phyloP scores from a whole-genome alignment of 306 rosid species.

The Cicer cuneatum region DNA sequence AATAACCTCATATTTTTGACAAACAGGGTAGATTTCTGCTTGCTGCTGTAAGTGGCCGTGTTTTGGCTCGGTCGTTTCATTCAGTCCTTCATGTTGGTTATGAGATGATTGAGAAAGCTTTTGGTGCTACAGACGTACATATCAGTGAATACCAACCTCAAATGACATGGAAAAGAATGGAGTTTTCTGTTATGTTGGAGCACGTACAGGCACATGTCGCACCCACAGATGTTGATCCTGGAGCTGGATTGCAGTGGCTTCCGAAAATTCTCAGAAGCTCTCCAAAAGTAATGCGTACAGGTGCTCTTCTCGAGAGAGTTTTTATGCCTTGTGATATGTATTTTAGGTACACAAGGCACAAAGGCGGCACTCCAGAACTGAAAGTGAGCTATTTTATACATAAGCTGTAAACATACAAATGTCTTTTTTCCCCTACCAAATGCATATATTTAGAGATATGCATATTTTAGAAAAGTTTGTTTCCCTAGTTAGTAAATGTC shows the following conservation, averaged over 20 bases:
- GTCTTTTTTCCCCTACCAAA: background rate
- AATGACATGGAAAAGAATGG: conserved; percentile 96
- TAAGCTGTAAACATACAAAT: conserved; percentile 19
- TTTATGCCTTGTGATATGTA: conserved; percentile 99
- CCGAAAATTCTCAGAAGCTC: conserved; percentile 92
- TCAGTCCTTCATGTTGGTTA: conserved; percentile 90
- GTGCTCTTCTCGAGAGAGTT: conserved; percentile 99
- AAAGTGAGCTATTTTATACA: conserved; percentile 58
- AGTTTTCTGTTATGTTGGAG: conserved; percentile 94
- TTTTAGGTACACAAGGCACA: conserved; percentile 91
- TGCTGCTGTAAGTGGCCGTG: conserved; percentile 97
- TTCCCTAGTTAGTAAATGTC: conserved; percentile 37
- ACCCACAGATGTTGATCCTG: conserved; percentile 99
- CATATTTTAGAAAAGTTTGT: conserved; percentile 19
- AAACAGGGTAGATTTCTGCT: conserved; percentile 96
- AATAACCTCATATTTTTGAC: conserved; percentile 33
- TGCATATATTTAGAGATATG: conserved; percentile 17
- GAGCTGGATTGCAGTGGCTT: conserved; percentile 99
- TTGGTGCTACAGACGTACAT: conserved; percentile 64
- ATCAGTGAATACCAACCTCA: conserved; percentile 82
- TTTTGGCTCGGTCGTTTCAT: conserved; percentile 94
- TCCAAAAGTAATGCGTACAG: conserved; percentile 98
- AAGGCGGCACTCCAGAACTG: conserved; percentile 96
- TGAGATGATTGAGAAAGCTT: conserved; percentile 95
- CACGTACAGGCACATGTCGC: conserved; percentile 99